phyloP scores from a whole-genome alignment of 805 yeast genomes.

The Wickerhamomyces strasburgensis region DNA sequence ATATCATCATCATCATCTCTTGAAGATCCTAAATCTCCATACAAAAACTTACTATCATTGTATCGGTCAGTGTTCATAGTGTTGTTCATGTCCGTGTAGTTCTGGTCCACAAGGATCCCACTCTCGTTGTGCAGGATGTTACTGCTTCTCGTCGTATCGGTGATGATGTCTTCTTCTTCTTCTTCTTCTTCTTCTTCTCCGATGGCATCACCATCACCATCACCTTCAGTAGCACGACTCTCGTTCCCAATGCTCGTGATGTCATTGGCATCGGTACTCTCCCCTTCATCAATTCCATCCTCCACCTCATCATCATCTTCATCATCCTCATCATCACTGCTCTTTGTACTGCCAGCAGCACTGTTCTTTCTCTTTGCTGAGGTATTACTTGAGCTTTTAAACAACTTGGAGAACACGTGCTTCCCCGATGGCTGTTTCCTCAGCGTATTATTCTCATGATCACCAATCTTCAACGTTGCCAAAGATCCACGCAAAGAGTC shows the following conservation, averaged over 20 bases:
- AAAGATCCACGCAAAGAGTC: constrained; percentile 11
- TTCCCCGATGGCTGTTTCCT: constrained; percentile 7
- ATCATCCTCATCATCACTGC: constrained; percentile 8
- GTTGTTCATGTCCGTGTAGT: constrained; percentile 22
- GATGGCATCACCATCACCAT: constrained; percentile 10
- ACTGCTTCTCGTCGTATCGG: constrained; percentile 8
- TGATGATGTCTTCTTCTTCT: constrained; percentile 5
- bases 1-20: constrained; percentile 21
- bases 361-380: constrained; percentile 10
- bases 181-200: constrained; percentile 8
- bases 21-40: constrained; percentile 24
- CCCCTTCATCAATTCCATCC: constrained; percentile 8
- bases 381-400: constrained; percentile 19
- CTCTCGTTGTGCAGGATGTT: constrained; percentile 6
- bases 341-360: not conserved
- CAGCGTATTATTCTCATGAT: not conserved
- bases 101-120: constrained; percentile 22
- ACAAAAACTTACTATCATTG: constrained; percentile 14
- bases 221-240: constrained; percentile 20
- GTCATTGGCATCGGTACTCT: constrained; percentile 8
- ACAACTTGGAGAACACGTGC: constrained; percentile 22
- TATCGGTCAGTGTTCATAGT: constrained; percentile 12
- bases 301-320: constrained; percentile 9
- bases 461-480: constrained; percentile 11
- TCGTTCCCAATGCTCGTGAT: constrained; percentile 7